A percentile compares a stretch with the other conserved stretches of the same genome.
Conservation (phyloP, 306 rosid species). For the Cicer chorassanicum region DNA sequence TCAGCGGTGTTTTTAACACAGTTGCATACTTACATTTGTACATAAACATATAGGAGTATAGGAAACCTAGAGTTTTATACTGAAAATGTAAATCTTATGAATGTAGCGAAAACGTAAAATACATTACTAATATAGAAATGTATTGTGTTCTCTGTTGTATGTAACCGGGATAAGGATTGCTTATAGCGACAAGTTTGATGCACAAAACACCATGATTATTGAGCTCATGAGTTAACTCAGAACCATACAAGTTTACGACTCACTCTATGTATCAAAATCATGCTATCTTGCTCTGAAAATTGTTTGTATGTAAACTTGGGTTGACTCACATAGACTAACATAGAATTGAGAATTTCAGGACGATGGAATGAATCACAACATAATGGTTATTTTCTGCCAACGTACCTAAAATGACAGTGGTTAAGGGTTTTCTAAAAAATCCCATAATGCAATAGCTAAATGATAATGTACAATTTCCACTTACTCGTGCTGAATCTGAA, state of each 20-base stretch:
- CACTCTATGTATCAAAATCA: background rate
- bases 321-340: background rate
- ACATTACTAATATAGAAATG: background rate
- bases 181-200: background rate
- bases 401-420: no score
- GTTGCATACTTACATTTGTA: background rate
- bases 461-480: no score
- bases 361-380: background rate
- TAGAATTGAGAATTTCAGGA: background rate
- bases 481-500: no score
- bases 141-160: background rate
- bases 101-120: background rate
- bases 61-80: background rate
- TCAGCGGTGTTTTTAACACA: background rate
- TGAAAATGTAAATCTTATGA: background rate
- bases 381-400: background rate
- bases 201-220: background rate
- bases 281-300: background rate
- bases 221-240: background rate
- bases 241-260: background rate
- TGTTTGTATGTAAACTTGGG: background rate
- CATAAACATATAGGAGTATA: background rate
- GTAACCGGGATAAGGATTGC: constrained; percentile 10
- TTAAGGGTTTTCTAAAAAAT: no score
- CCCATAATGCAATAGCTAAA: no score